A percentile compares a stretch with the other conserved stretches of the same genome.
phyloP scores from a whole-genome alignment of 2,329 filamentous ascomycete genomes.

The Alternaria gaisen region DNA sequence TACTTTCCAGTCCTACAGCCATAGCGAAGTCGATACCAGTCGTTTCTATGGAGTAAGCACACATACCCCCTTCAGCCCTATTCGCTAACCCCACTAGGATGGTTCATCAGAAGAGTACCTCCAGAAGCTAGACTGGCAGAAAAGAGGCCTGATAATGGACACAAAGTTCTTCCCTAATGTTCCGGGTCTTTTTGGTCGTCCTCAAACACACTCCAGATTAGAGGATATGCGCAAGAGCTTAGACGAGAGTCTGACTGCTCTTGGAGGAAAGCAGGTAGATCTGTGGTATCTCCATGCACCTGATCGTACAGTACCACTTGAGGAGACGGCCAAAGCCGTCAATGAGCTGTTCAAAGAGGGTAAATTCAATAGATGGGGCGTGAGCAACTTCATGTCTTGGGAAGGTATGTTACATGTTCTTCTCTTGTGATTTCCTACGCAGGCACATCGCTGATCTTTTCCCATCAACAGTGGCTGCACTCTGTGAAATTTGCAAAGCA shows the following conservation, averaged over 20 bases:
- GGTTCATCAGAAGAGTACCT: constrained; percentile 55
- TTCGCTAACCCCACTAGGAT: neutral
- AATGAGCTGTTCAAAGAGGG: constrained; percentile 58
- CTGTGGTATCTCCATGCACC: constrained; percentile 60
- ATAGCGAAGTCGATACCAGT: constrained; percentile 51
- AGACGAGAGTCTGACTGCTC: constrained; percentile 49
- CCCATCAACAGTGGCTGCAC: constrained; percentile 51
- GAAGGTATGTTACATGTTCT: neutral
- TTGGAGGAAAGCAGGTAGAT: constrained; percentile 50
- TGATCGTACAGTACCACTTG: constrained; percentile 54
- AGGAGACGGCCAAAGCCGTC: constrained; percentile 58
- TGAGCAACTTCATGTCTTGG: constrained; percentile 57
- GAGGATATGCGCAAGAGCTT: constrained; percentile 39
- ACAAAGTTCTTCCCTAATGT: constrained; percentile 55
- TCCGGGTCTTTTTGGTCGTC: constrained; percentile 18
- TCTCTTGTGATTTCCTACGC: neutral
- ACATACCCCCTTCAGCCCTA: neutral
- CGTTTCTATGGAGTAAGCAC: constrained; percentile 46
- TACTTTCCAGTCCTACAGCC: constrained; percentile 39
- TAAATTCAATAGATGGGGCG: constrained; percentile 56
- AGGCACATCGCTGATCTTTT: neutral
- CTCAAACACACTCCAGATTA: constrained; percentile 46
- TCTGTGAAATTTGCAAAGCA: constrained; percentile 55
- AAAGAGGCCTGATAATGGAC: constrained; percentile 53
- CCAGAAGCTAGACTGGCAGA: constrained; percentile 51